Evolutionary conservation across 495 filamentous ascomycete species (phyloP), one percentile per base, ranked within the genome.

Genomic region (Penicillium soppii): DNA sequence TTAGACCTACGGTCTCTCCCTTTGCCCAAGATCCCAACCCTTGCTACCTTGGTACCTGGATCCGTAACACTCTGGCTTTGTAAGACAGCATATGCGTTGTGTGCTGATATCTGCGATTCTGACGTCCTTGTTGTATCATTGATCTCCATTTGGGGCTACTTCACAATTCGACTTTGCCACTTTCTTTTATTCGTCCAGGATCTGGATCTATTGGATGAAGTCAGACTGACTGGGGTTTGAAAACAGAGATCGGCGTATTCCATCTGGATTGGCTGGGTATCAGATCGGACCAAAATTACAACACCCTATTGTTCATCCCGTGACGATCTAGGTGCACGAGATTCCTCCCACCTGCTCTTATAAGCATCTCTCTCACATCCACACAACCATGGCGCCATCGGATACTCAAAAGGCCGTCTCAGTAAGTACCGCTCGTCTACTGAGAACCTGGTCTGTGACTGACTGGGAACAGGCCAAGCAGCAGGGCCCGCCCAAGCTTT

Each of bases 401-500:
- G 65, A 62, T 36, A 57, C 61, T 19, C 65, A 65, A 57, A 63
- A 60, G 49, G 53, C 56, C 46, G 58, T 64, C 36, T 46, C 57
- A 50, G 66, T 69, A 55, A 46, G 68, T 65, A 7, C 13, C 30
- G 35, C 22, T 17, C 44, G 5, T 16, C 26, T 1, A 23, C 26
- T 4, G 19, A 32, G 10, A 9, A 3, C n/a, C n/a, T n/a, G n/a
- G n/a, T 36, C 10, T 20, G 33, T 5, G 43, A n/a, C 21, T 47
- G 32, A 47, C n/a, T n/a, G n/a, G n/a, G n/a, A n/a, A n/a, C 16
- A 49, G 19, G 20, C 40, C 23, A 79, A 70, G 67, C 68, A 80
- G 56, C 62, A 75, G 38, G 73, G 69, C 41, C 76, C 74, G 9
- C 70, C 71, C 44, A 68, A 65, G 20, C 66, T 81, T 8, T 65